Evolutionary conservation across 345 rosid species (phyloP).

Genomic region (Garcia nutans): DNA sequence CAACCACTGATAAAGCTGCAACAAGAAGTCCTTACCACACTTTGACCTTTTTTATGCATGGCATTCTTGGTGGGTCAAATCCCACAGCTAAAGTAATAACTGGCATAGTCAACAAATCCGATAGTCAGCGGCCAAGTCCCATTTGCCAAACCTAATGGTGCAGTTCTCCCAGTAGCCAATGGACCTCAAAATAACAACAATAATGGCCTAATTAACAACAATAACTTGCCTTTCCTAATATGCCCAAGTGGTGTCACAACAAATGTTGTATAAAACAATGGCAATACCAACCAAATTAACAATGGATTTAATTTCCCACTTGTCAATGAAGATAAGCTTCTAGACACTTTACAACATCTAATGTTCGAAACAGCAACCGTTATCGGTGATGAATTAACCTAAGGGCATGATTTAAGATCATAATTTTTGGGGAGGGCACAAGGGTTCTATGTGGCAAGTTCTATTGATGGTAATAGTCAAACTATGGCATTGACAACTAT

Average conservation of each 20-base stretch:
- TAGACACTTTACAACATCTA: slow-evolving; percentile 50
- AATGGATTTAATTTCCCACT: slow-evolving; percentile 40
- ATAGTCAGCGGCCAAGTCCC: slow-evolving; percentile 72
- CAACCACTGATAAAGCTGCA: background rate
- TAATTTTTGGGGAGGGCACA: slow-evolving; percentile 75
- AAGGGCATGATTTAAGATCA: slow-evolving; percentile 67
- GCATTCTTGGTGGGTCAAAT: slow-evolving; percentile 72
- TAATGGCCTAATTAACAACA: slow-evolving; percentile 65
- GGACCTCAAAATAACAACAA: slow-evolving; percentile 66
- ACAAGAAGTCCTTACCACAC: background rate
- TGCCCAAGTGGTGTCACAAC: slow-evolving; percentile 71
- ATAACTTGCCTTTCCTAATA: slow-evolving; percentile 75
- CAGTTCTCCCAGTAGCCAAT: slow-evolving; percentile 62
- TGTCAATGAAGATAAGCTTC: slow-evolving; percentile 52
- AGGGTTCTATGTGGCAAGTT: slow-evolving; percentile 78
- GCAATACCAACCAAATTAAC: slow-evolving; percentile 36
- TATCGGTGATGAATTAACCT: slow-evolving; percentile 75
- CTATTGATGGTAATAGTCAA: slow-evolving; percentile 73
- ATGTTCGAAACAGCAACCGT: slow-evolving; percentile 85
- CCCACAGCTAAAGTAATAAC: slow-evolving; percentile 77
- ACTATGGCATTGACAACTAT: slow-evolving; percentile 76
- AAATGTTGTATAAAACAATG: slow-evolving; percentile 45
- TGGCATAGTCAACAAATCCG: slow-evolving; percentile 62
- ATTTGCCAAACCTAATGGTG: slow-evolving; percentile 81
- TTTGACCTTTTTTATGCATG: slow-evolving; percentile 69